phyloP scores from a whole-genome alignment of 441 rosid genomes.

The Jatropha podagrica region DNA sequence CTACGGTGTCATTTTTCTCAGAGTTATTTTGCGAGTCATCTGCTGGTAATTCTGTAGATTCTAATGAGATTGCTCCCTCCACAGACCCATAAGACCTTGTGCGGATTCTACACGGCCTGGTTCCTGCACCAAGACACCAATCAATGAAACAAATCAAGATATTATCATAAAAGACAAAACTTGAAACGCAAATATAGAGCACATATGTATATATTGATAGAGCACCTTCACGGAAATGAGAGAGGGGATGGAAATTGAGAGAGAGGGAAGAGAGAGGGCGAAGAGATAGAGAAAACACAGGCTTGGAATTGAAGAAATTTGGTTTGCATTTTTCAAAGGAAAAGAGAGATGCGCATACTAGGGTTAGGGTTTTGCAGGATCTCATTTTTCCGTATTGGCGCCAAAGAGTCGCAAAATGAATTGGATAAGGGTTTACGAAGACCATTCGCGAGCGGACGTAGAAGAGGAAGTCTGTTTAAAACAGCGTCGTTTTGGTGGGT shows the following conservation, averaged over 20 bases:
- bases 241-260: not conserved
- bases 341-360: constrained; percentile 36
- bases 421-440: not conserved
- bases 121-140: not conserved
- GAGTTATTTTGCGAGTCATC: constrained; percentile 30
- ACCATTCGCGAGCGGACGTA: not conserved
- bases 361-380: constrained; percentile 41
- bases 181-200: too few relatives aligned
- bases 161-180: too few relatives aligned
- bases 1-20: constrained; percentile 45
- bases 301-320: constrained; percentile 24
- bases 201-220: too few relatives aligned
- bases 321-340: constrained; percentile 24
- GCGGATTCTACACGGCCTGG: not conserved
- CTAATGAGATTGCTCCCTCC: constrained; percentile 26
- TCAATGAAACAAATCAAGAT: too few relatives aligned
- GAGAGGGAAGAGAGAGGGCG: constrained; percentile 22
- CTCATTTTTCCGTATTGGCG: constrained; percentile 18
- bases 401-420: not conserved
- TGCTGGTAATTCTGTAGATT: constrained; percentile 19
- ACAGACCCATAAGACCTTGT: constrained; percentile 16
- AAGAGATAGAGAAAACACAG: constrained; percentile 23
- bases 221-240: too few relatives aligned
- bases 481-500: not conserved
- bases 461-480: not conserved